These are phyloP conservation scores for Letharia columbiana DNA, from an alignment of 495 filamentous ascomycete genomes.

Conservation along the genomic window DNA sequence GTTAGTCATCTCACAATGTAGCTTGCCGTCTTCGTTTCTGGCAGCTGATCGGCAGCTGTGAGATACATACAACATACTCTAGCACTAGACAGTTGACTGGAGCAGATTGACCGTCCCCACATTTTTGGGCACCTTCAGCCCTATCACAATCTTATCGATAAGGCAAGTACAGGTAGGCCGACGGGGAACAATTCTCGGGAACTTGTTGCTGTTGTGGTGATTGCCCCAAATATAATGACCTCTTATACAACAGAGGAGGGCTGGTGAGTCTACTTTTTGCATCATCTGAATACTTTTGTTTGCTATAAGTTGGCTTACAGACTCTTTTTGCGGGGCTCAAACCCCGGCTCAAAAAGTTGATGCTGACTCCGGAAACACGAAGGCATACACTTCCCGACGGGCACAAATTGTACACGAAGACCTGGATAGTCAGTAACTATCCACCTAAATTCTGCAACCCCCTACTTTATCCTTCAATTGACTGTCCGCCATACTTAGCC, in stretches of 20 bases:
- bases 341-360: background rate
- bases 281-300: too few relatives aligned
- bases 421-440: conserved; percentile 60
- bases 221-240: conserved; percentile 10
- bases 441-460: background rate
- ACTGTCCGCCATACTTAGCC: conserved; percentile 35
- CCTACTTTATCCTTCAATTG: background rate
- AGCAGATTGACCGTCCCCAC: too few relatives aligned
- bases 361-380: background rate
- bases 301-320: background rate
- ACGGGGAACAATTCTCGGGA: too few relatives aligned
- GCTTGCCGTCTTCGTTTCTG: background rate
- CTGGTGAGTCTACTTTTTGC: conserved; percentile 1
- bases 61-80: background rate
- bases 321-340: background rate
- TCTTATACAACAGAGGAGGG: conserved; percentile 30
- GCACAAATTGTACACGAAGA: conserved; percentile 66
- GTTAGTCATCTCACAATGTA: conserved; percentile 34
- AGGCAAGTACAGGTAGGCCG: background rate
- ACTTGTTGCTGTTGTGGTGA: too few relatives aligned
- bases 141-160: background rate
- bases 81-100: too few relatives aligned
- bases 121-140: background rate
- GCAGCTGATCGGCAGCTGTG: background rate
- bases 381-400: conserved; percentile 40